Conservation (phyloP, 2,329 filamentous ascomycete genomes). For the Tolypocladium cylindrosporum region DNA sequence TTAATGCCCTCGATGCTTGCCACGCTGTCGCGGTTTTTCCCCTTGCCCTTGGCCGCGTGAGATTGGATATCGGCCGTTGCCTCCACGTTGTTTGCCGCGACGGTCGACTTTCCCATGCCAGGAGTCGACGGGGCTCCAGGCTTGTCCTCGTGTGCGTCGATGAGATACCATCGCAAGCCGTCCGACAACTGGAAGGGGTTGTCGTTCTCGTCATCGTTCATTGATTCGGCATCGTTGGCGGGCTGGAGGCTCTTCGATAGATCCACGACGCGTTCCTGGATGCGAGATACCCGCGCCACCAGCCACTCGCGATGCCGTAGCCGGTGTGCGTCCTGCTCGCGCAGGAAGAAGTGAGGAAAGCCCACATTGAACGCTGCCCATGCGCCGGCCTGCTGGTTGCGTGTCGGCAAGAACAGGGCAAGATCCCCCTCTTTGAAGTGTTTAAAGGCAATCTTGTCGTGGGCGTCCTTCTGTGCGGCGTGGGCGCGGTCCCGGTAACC, state of each 20-base stretch:
- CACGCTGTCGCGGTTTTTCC: constrained; percentile 32
- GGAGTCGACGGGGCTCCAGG: constrained; percentile 85
- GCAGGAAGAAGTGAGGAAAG: constrained; percentile 92
- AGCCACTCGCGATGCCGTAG: constrained; percentile 85
- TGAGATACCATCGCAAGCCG: constrained; percentile 88
- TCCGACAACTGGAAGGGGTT: constrained; percentile 97
- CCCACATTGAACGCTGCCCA: constrained; percentile 99
- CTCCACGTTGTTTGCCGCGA: constrained; percentile 78
- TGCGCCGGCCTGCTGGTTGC: constrained; percentile 86
- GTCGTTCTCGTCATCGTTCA: constrained; percentile 67
- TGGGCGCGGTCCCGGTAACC: constrained; percentile 83
- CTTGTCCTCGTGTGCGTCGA: constrained; percentile 91
- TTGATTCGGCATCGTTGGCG: constrained; percentile 36
- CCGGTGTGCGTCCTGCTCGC: constrained; percentile 83
- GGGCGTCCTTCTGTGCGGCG: constrained; percentile 68
- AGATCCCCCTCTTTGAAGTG: constrained; percentile 96
- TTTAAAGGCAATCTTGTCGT: constrained; percentile 92
- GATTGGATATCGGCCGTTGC: constrained; percentile 64
- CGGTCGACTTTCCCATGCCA: constrained; percentile 82
- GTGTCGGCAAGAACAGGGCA: constrained; percentile 84
- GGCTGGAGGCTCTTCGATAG: constrained; percentile 65
- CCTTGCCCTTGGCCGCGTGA: constrained; percentile 34
- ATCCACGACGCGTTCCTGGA: constrained; percentile 90
- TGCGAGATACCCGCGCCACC: constrained; percentile 82
- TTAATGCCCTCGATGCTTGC: constrained; percentile 62